Percentiles rank a stretch among this genome's conserved stretches.
Evolutionary conservation across 352 stramenopile species (phyloP).

Genomic region (Phytophthora cryptogea): DNA sequence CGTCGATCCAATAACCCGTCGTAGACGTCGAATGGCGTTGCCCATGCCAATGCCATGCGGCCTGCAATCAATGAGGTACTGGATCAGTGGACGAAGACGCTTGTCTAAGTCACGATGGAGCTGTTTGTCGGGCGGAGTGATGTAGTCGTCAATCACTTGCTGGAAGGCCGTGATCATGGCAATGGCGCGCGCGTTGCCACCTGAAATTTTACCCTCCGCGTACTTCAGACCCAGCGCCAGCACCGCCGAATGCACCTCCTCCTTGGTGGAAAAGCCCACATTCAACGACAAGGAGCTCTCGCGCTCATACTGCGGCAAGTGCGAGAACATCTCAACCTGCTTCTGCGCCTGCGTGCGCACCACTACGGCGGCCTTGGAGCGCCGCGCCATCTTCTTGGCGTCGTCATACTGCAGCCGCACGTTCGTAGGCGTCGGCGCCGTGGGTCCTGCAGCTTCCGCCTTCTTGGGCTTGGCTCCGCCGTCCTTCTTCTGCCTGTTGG

Average conservation of each 20-base stretch:
- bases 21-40: slow-evolving; percentile 93
- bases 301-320: slow-evolving; percentile 85
- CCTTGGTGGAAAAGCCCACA: slow-evolving; percentile 70
- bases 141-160: slow-evolving; percentile 91
- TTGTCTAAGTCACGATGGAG: slow-evolving; percentile 89
- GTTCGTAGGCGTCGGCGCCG: slow-evolving; percentile 41
- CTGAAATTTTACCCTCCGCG: slow-evolving; percentile 87
- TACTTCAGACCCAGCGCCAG: slow-evolving; percentile 93
- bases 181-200: slow-evolving; percentile 92
- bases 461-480: slow-evolving; percentile 49
- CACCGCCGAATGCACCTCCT: slow-evolving; percentile 90
- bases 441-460: slow-evolving; percentile 19
- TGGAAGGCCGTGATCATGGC: slow-evolving; percentile 94
- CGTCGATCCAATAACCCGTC: slow-evolving; percentile 88
- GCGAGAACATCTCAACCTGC: slow-evolving; percentile 83
- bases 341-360: slow-evolving; percentile 80
- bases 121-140: slow-evolving; percentile 73
- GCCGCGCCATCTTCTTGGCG: slow-evolving; percentile 76
- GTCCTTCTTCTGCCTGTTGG: slow-evolving; percentile 85
- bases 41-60: slow-evolving; percentile 95
- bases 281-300: slow-evolving; percentile 79
- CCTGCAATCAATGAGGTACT: slow-evolving; percentile 95
- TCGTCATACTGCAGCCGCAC: slow-evolving; percentile 80
- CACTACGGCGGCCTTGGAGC: slow-evolving; percentile 71
- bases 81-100: slow-evolving; percentile 92